Evolutionary conservation across 495 filamentous ascomycete genomes (phyloP).

Genomic region (Bacidia gigantensis): DNA sequence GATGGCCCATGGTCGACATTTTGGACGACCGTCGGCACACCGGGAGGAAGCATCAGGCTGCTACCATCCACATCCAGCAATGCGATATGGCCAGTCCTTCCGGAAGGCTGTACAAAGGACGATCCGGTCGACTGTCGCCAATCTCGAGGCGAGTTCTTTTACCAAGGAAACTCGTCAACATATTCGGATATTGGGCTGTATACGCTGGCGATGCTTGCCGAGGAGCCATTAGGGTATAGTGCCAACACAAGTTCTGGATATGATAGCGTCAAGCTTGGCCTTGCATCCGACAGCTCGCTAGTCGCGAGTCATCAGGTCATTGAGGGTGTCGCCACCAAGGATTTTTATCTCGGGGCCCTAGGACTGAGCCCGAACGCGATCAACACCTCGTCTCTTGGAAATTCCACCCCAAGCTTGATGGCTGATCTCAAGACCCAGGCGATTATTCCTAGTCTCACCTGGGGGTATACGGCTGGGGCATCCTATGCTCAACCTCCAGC

Average conservation of each 20-base stretch:
- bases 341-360: slow-evolving; percentile 23
- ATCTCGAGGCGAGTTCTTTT: slow-evolving; percentile 24
- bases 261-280: slow-evolving; percentile 21
- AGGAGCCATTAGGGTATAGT: slow-evolving; percentile 17
- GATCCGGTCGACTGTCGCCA: slow-evolving; percentile 19
- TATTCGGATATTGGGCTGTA: slow-evolving; percentile 20
- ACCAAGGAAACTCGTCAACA: slow-evolving; percentile 16
- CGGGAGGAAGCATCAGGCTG: slow-evolving; percentile 22
- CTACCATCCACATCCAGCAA: slow-evolving; percentile 22
- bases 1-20: slow-evolving; percentile 30
- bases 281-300: slow-evolving; percentile 10
- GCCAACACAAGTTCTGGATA: slow-evolving; percentile 22
- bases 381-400: slow-evolving; percentile 21
- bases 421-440: slow-evolving; percentile 13
- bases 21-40: slow-evolving; percentile 23
- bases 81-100: slow-evolving; percentile 23
- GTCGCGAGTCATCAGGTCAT: slow-evolving; percentile 17
- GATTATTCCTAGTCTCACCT: slow-evolving; percentile 17
- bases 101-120: slow-evolving; percentile 24
- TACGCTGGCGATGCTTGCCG: slow-evolving; percentile 12
- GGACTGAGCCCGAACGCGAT: slow-evolving; percentile 18
- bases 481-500: slow-evolving; percentile 23
- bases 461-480: slow-evolving; percentile 26
- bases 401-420: slow-evolving; percentile 20
- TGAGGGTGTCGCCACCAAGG: slow-evolving; percentile 19